A percentile compares a stretch with the other conserved stretches of the same genome.
Conservation (phyloP, 208 protist genomes). For the Crithidia brevicula region DNA sequence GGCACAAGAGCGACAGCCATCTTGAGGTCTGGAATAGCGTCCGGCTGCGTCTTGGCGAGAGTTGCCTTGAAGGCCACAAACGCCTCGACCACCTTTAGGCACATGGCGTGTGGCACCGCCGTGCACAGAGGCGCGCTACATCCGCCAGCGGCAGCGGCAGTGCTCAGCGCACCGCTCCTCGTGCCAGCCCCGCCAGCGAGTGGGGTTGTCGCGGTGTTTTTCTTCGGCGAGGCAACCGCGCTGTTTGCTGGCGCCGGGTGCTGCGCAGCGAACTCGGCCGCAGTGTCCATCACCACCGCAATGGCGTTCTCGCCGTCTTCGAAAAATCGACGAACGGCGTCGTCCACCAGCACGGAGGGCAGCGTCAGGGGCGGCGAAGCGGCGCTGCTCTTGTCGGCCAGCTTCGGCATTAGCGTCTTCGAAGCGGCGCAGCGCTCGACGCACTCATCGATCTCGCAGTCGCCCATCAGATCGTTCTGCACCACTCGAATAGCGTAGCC, state of each 20-base stretch:
- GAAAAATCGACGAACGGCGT: constrained; percentile 23
- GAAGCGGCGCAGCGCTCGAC: constrained; percentile 24
- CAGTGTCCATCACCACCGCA: constrained; percentile 35
- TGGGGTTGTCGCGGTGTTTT: not conserved
- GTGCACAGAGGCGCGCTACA: not conserved
- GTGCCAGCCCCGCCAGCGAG: too few species aligned
- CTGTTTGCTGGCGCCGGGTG: not conserved
- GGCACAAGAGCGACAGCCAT: constrained; percentile 23
- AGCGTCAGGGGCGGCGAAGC: constrained; percentile 2
- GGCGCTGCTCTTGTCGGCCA: not conserved
- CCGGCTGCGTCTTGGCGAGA: not conserved
- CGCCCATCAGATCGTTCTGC: constrained; percentile 30
- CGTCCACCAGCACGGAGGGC: constrained; percentile 34
- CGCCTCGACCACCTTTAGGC: constrained; percentile 14
- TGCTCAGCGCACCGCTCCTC: too few species aligned
- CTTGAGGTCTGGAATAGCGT: constrained; percentile 11
- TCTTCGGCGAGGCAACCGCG: not conserved
- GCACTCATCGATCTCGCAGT: constrained; percentile 49
- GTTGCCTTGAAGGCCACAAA: constrained; percentile 16
- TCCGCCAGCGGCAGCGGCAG: not conserved
- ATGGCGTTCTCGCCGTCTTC: constrained; percentile 47
- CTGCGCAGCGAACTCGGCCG: not conserved
- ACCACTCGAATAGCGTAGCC: constrained; percentile 31
- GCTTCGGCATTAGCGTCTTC: not conserved
- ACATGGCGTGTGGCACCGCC: constrained; percentile 16